These are phyloP conservation scores for Alopecurus myosuroides DNA, from an alignment of 176 grass and related monocot genomes.

Conservation along the genomic window DNA sequence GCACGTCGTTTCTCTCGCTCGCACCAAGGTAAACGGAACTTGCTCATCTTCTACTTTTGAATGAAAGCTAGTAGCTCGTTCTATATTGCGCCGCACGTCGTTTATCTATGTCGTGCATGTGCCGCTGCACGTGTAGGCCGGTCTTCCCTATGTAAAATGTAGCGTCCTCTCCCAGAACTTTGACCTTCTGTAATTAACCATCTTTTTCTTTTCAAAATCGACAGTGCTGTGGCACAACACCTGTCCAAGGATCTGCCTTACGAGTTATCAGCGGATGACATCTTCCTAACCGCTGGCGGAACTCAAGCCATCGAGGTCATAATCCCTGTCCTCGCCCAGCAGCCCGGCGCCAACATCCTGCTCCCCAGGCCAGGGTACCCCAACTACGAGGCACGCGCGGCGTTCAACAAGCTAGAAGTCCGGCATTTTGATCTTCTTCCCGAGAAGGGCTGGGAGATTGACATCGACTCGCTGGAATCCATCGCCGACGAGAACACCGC, in stretches of 20 bases:
- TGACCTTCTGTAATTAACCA: neutral
- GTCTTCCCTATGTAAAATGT: neutral
- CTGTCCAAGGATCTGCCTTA: conserved; percentile 46
- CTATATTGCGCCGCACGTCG: no score
- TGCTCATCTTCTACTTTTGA: no score
- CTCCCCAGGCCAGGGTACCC: conserved; percentile 55
- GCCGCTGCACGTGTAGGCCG: neutral
- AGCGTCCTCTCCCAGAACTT: neutral
- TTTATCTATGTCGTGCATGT: neutral
- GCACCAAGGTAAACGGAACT: conserved; percentile 24
- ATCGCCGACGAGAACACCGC: conserved; percentile 58
- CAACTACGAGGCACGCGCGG: conserved; percentile 26
- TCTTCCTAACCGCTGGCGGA: conserved; percentile 61
- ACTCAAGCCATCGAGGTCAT: conserved; percentile 59
- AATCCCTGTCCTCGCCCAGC: conserved; percentile 25
- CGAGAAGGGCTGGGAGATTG: conserved; percentile 50
- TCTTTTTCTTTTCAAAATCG: neutral
- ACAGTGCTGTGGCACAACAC: conserved; percentile 44
- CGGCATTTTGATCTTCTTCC: conserved; percentile 47
- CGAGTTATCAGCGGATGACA: conserved; percentile 28
- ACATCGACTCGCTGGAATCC: conserved; percentile 37
- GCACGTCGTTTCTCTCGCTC: no score
- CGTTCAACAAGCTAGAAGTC: conserved; percentile 25
- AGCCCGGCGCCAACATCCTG: conserved; percentile 48
- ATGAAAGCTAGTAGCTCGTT: no score